A percentile compares a stretch with the other conserved stretches of the same genome.
These are phyloP conservation scores for Crithidia acanthocephali DNA, from an alignment of 208 protist genomes.

Conservation along the genomic window DNA sequence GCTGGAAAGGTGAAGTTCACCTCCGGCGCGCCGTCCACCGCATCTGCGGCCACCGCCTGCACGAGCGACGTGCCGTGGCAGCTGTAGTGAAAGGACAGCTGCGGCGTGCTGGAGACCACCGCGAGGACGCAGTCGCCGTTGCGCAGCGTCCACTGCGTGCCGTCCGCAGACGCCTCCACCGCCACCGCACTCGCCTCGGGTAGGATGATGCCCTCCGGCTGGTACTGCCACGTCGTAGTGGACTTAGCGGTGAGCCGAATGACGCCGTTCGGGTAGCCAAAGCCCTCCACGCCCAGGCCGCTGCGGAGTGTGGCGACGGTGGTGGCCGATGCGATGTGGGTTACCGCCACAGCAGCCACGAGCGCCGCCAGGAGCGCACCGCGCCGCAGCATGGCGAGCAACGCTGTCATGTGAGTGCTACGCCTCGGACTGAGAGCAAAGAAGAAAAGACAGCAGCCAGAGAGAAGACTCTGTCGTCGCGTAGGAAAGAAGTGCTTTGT, in stretches of 20 bases:
- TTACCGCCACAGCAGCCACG: constrained; percentile 23
- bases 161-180: background rate
- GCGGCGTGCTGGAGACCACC: background rate
- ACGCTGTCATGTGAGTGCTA: background rate
- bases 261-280: constrained; percentile 40
- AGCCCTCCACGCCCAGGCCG: constrained; percentile 22
- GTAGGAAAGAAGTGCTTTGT: too few species aligned
- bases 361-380: background rate
- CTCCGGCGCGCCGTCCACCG: constrained; percentile 6
- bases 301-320: constrained; percentile 6
- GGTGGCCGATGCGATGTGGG: constrained; percentile 1
- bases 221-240: constrained; percentile 37
- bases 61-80: constrained; percentile 26
- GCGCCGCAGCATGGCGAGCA: background rate
- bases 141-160: constrained; percentile 19
- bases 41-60: constrained; percentile 5
- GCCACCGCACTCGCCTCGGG: background rate
- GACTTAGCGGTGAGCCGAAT: constrained; percentile 52
- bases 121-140: constrained; percentile 41
- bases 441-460: too few species aligned
- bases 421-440: too few species aligned
- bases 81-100: constrained; percentile 25
- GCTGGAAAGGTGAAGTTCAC: constrained; percentile 56
- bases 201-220: constrained; percentile 35
- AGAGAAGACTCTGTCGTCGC: too few species aligned